Percentiles rank a stretch among this genome's conserved stretches.
phyloP scores from a whole-genome alignment of 352 stramenopile genomes.

The Globisporangium paroecandrum region DNA sequence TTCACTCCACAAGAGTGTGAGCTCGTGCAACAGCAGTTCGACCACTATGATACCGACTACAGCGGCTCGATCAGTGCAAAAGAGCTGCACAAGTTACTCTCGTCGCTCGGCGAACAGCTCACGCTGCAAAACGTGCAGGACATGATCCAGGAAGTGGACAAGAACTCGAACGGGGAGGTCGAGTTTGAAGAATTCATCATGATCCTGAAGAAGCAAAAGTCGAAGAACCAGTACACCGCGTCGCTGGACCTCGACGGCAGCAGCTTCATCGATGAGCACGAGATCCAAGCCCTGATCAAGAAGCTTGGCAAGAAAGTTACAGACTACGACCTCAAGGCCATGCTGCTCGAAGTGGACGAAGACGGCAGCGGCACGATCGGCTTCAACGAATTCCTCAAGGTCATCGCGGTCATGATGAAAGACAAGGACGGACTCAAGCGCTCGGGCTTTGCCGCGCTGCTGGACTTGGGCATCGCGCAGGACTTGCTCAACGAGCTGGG shows the following conservation, averaged over 20 bases:
- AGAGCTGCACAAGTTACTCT: constrained; percentile 59
- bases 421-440: constrained; percentile 24
- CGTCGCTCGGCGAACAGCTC: constrained; percentile 51
- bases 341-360: constrained; percentile 63
- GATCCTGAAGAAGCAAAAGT: constrained; percentile 53
- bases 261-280: constrained; percentile 62
- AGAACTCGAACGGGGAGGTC: constrained; percentile 58
- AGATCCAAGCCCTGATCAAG: constrained; percentile 55
- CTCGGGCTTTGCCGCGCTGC: constrained; percentile 44
- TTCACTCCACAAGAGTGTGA: constrained; percentile 43
- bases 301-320: constrained; percentile 47
- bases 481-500: constrained; percentile 61
- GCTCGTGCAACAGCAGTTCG: constrained; percentile 49
- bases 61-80: constrained; percentile 60
- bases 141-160: constrained; percentile 54
- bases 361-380: constrained; percentile 65
- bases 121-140: constrained; percentile 56
- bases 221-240: constrained; percentile 59
- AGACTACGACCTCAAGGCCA: constrained; percentile 48
- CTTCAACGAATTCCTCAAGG: constrained; percentile 73
- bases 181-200: constrained; percentile 69
- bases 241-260: constrained; percentile 66
- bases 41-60: constrained; percentile 54
- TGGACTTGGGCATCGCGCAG: constrained; percentile 60
- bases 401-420: constrained; percentile 58